Base-by-base conservation (phyloP, 306 rosid genomes). In the Comarum palustre region DNA sequence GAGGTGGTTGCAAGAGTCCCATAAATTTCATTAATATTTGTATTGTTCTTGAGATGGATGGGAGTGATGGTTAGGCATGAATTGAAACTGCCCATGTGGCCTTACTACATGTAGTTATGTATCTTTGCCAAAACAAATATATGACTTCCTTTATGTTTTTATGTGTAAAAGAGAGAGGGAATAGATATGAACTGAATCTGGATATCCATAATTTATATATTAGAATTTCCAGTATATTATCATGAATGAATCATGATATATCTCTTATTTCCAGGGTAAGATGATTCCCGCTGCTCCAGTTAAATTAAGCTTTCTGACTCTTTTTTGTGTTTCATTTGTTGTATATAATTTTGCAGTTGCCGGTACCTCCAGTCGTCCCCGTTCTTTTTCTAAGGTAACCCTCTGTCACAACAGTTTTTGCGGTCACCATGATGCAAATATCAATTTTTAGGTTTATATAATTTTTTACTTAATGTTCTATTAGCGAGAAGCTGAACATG, bases 341-440 rank as follows among this genome's bases (percentile, higher is more conserved):
- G 29, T 22, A 20, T 70, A 3, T 65, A 75, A 36, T 8, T 66
- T 69, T 84, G 88, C 86, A 93, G 98, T 82, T 86, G 98, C 98
- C 55, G 96, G 98, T 69, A 87, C 90, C 73, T 86, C 97, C 48
- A 69, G 75, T 25, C 97, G 96, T 64, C 98, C 96, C 65, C 88
- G 88, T 68, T 71, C 88, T 50, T 93, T 93, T 74, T 88, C 52
- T 67, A 84, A 83, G 98, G 96, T 93, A 61, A 42, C 14, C 19
- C 38, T 57, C 43, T 22, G 19, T 75, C 19, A 29, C 48, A 3
- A 6, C 11, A 31, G 4, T 31, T 31, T 27, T 5, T 60, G 22
- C 78, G 27, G 27, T 31, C 57, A 25, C 11, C 27, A 14, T 38
- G 46, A 63, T 50, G 1, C 8, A 75, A 58, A 55, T 47, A 43